Evolutionary conservation across 768 basidiomycete genomes (phyloP), one percentile per base, ranked within the genome.

Genomic region (Lyophyllum decastes): DNA sequence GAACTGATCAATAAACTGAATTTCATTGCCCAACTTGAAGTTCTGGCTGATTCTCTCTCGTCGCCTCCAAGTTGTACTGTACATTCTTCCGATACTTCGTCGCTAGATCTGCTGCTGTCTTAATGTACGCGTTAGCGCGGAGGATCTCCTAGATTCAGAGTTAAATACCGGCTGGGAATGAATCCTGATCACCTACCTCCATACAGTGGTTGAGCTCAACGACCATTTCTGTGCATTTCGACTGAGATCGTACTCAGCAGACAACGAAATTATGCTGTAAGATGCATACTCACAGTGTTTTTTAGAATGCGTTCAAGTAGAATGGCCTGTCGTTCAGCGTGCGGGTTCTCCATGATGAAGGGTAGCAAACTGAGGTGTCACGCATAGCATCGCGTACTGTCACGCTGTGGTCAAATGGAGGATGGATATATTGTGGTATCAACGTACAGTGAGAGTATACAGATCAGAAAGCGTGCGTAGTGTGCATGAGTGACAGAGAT

Each of bases 11-110:
- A 41, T 19, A 2, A 41, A 41, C 40, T 4, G 17, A 19, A 25
- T 46, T 16, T 43, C 22, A 44, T 54, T 17, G 16, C 17, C n/a
- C 25, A 11, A 22, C 25, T 35, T 47, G 51, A 46, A 48, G 17
- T 33, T 61, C 14, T 64, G 62, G 62, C 60, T 59, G 66, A 59
- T 73, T 74, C 30, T 72, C 77, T 60, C 77, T 82, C 48, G 85
- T 89, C 45, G 89, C 88, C 65, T 92, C 89, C 56, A 97, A 71
- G 69, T 95, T 96, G 70, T 94, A 96, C 69, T 90, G 88, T 52
- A 95, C 94, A 73, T 98, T 98, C 74, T 93, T 88, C 61, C 89
- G 81, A 71, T 98, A 97, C 70, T 94, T 94, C 38, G 85, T 85
- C 33, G 90, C 83, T 17, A 98, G 78, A 68, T 94, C 88, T 2